Percentiles rank a stretch among this genome's conserved stretches.
Conservation (phyloP, 306 rosid genomes). For the Inga leiocalycina region DNA sequence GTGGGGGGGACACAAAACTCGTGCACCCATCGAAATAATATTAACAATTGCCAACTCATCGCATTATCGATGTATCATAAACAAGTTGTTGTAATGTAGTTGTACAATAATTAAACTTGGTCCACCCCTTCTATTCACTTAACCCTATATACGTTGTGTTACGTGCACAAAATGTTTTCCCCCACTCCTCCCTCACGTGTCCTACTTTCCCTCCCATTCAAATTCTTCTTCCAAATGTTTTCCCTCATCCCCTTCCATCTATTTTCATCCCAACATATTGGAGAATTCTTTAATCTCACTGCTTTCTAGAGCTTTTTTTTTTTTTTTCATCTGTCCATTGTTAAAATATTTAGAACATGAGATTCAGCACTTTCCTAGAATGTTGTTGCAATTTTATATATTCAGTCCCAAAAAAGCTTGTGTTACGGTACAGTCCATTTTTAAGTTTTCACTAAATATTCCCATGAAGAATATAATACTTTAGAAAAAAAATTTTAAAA, state of each 20-base stretch:
- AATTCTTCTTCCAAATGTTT: background rate
- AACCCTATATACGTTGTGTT: slow-evolving; percentile 30
- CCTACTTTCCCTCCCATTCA: background rate
- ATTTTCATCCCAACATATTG: background rate
- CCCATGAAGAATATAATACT: background rate
- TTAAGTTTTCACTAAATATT: no score
- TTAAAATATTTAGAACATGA: background rate
- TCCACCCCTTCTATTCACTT: slow-evolving; percentile 16
- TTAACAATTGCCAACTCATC: slow-evolving; percentile 41
- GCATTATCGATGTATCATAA: background rate
- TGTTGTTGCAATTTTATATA: background rate
- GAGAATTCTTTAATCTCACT: background rate
- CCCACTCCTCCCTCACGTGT: slow-evolving; percentile 32
- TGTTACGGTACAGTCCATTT: background rate
- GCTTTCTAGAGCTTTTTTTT: background rate
- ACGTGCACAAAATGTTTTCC: slow-evolving; percentile 39
- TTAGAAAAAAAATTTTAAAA: no score
- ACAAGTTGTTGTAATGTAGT: slow-evolving; percentile 19
- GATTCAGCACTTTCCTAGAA: background rate
- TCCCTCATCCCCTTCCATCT: background rate
- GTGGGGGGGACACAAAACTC: slow-evolving; percentile 33
- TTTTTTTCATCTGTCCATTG: background rate
- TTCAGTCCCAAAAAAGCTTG: background rate
- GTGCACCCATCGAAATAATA: slow-evolving; percentile 21
- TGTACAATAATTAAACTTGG: slow-evolving; percentile 24